Percentiles rank a stretch among this genome's conserved stretches.
These are phyloP conservation scores for Talaromyces pinophilus DNA, from an alignment of 2,329 filamentous ascomycete genomes.

Conservation along the genomic window DNA sequence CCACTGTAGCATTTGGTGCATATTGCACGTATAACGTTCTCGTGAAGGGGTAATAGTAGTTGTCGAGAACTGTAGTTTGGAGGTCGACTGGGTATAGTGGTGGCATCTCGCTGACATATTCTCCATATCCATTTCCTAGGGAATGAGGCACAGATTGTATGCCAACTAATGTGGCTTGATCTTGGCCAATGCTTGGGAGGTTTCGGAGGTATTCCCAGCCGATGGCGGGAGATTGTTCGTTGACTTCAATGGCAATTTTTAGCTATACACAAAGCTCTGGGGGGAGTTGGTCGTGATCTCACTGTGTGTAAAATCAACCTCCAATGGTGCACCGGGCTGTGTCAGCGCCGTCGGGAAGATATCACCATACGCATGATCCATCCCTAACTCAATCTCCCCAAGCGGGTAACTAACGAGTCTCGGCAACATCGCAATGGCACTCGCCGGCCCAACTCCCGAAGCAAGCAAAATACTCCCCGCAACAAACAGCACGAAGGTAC, in stretches of 20 bases:
- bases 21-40: constrained; percentile 4
- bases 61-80: not conserved
- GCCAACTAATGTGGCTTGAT: not conserved
- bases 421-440: constrained; percentile 23
- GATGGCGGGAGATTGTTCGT: constrained; percentile 3
- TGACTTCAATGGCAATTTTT: not conserved
- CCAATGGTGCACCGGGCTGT: not conserved
- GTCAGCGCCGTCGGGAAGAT: not conserved
- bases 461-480: constrained; percentile 21
- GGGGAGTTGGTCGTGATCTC: not conserved
- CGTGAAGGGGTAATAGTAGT: not conserved
- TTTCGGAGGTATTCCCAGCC: constrained; percentile 15
- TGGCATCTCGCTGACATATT: not conserved
- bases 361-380: constrained; percentile 12
- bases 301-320: not conserved
- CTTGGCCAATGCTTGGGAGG: constrained; percentile 10
- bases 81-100: constrained; percentile 5
- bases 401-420: constrained; percentile 16
- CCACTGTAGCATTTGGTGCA: constrained; percentile 3
- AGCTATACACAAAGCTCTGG: not conserved
- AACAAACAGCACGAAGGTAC: constrained; percentile 19
- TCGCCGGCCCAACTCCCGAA: constrained; percentile 20
- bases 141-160: not conserved
- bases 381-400: constrained; percentile 4
- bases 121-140: not conserved